phyloP scores from a whole-genome alignment of 176 grass and related monocot genomes.

The barley (Hordeum vulgare) region DNA sequence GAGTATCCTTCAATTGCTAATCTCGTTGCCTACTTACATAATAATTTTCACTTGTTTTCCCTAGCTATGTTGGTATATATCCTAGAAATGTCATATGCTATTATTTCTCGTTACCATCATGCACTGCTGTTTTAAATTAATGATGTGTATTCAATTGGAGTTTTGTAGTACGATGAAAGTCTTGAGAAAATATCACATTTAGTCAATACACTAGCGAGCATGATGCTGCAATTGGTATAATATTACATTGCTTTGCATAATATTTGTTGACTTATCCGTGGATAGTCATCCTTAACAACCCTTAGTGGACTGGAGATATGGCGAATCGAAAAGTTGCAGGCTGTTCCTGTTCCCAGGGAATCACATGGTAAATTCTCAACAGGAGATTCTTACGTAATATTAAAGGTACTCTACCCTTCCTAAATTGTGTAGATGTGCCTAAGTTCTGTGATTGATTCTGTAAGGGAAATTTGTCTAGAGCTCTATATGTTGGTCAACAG shows the following conservation, averaged over 20 bases:
- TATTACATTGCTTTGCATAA: not conserved
- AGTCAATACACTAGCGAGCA: not conserved
- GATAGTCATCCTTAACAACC: conserved; percentile 46
- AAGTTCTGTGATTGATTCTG: conserved; percentile 1
- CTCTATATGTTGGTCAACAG: not conserved
- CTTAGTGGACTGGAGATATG: conserved; percentile 95
- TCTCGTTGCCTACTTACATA: not conserved
- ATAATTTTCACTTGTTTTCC: not conserved
- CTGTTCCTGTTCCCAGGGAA: conserved; percentile 62
- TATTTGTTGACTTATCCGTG: not conserved
- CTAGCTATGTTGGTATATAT: not conserved
- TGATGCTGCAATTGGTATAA: not conserved
- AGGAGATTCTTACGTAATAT: conserved; percentile 78
- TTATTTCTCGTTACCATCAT: not conserved
- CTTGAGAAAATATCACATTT: not conserved
- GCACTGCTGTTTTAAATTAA: not conserved
- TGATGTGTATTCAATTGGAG: not conserved
- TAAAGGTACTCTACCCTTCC: conserved; percentile 58
- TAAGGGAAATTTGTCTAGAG: not conserved
- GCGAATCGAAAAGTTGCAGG: conserved; percentile 86
- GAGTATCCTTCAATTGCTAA: conserved; percentile 66
- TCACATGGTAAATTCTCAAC: conserved; percentile 84
- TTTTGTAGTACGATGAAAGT: not conserved
- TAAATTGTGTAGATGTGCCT: not conserved
- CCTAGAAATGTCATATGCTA: not conserved